Conservation (phyloP, 495 filamentous ascomycete genomes). For the Talaromyces wortmannii region DNA sequence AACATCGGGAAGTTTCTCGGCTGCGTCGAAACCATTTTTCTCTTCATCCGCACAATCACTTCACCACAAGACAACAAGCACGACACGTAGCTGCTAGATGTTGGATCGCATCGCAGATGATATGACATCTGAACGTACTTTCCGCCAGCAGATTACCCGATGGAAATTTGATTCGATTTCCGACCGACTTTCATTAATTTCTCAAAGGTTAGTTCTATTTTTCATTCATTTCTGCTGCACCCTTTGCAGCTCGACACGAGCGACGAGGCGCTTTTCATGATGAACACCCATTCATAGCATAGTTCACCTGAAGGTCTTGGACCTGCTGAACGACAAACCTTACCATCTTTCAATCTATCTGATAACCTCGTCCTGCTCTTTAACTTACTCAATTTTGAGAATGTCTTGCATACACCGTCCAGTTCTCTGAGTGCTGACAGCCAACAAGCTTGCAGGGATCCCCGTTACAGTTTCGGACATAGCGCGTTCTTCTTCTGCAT, state of each 20-base stretch:
- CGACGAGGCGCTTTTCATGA: constrained; percentile 18
- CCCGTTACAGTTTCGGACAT: background rate
- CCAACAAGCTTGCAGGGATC: background rate
- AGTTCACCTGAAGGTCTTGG: constrained; percentile 46
- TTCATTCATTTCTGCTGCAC: background rate
- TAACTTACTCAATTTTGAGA: background rate
- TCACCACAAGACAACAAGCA: no score
- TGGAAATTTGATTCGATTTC: no score
- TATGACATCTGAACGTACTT: no score
- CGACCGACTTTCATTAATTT: no score
- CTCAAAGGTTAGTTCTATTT: no score
- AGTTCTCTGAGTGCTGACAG: background rate
- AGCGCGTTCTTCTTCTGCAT: constrained; percentile 15
- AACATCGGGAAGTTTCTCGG: no score
- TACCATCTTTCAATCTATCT: constrained; percentile 44
- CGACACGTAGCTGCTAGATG: no score
- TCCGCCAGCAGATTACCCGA: no score
- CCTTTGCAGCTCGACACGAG: background rate
- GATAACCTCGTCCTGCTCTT: constrained; percentile 11
- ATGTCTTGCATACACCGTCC: background rate
- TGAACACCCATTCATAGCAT: constrained; percentile 42
- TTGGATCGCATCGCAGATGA: no score
- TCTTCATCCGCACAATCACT: no score
- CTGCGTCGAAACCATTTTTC: no score
- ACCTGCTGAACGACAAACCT: constrained; percentile 40